Evolutionary conservation across 2,329 filamentous ascomycete species (phyloP).

Genomic region (Aureobasidium namibiae): DNA sequence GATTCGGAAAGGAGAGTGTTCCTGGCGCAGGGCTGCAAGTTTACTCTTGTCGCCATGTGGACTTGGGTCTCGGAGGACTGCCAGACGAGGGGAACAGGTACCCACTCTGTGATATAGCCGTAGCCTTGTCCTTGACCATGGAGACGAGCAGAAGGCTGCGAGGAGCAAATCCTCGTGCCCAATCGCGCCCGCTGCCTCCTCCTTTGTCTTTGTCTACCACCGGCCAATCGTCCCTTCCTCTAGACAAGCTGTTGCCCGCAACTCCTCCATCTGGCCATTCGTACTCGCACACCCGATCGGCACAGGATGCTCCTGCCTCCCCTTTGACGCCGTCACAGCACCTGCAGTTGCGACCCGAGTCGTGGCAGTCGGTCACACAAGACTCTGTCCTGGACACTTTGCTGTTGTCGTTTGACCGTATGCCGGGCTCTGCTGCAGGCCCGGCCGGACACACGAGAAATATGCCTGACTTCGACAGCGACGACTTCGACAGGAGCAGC

Average conservation of each 20-base stretch:
- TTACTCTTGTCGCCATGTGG: constrained; percentile 1
- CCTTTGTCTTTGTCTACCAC: too few relatives aligned
- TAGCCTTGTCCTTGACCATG: not conserved
- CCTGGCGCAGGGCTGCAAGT: not conserved
- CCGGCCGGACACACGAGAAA: constrained; percentile 17
- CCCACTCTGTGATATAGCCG: constrained; percentile 4
- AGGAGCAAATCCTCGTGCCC: not conserved
- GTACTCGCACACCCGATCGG: not conserved
- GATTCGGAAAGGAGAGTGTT: not conserved
- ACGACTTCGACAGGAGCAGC: constrained; percentile 15
- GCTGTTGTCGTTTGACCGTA: constrained; percentile 84
- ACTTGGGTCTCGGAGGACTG: not conserved
- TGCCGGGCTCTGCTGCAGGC: constrained; percentile 38
- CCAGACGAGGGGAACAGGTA: not conserved
- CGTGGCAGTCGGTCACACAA: constrained; percentile 68
- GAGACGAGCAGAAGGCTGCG: constrained; percentile 1
- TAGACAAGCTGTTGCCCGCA: not conserved
- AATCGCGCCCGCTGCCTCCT: not conserved
- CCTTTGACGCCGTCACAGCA: not conserved
- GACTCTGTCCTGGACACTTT: constrained; percentile 95
- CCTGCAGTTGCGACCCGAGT: constrained; percentile 27
- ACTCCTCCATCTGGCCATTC: not conserved
- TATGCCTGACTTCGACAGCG: constrained; percentile 26
- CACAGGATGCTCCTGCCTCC: not conserved
- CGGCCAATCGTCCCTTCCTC: not conserved